Evolutionary conservation across 768 basidiomycete genomes (phyloP), one percentile per base, ranked within the genome.

Genomic region (Amanita pseudoporphyria): DNA sequence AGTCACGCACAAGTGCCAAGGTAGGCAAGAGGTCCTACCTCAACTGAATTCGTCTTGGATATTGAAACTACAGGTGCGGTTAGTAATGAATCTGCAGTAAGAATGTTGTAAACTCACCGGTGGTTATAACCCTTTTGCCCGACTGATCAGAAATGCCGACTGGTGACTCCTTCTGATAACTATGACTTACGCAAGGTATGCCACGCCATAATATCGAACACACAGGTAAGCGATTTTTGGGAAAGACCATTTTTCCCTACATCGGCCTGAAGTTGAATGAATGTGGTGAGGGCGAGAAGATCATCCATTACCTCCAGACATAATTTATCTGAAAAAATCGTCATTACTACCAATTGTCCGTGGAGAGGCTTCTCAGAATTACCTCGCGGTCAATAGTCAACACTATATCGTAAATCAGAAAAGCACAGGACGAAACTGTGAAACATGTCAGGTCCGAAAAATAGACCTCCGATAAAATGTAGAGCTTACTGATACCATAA

Each of bases 201-300:
- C 46, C 6, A 24, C 2, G 3, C 46, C 46, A 28, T 47, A 47
- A 38, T 47, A 38, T n/a, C 46, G 33, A 9, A 38, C 16, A 16
- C 10, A 26, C 16, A 47, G 18, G 22, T 47, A 47, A 7, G 36
- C 46, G n/a, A 47, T 13, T 37, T 47, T 47, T 1, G 46, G 46
- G 36, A 47, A 38, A 6, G 35, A 47, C 46, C 46, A 47, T 28
- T 18, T 9, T 16, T 10, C 16, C 6, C 35, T 47, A 28, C 26
- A 28, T 28, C 26, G 26, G 9, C 13, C 22, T 3, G 5, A 21
- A n/a, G 30, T 36, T 6, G 21, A 16, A 19, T 16, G 3, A 21
- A 26, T 7, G 16, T 7, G 4, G 35, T 12, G 6, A 30, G 13
- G 4, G n/a, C 19, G 9, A 9, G 12, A 38, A 5, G 31, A 24